Conservation (phyloP, 495 filamentous ascomycete genomes). For the Podospora didyma region DNA sequence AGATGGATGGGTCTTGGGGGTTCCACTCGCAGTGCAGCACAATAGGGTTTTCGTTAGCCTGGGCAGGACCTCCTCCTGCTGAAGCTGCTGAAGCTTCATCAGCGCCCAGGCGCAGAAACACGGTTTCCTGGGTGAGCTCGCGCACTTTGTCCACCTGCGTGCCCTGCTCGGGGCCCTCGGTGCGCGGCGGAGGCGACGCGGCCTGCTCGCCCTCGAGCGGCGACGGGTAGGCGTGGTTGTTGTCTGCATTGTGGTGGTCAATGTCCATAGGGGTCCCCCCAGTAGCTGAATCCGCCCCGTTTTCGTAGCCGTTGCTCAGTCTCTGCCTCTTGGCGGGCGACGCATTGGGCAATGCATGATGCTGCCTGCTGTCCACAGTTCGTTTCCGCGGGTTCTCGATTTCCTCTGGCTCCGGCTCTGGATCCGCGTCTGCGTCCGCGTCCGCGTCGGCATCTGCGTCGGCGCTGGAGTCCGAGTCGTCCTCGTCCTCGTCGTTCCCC, state of each 20-base stretch:
- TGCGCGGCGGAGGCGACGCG: constrained; percentile 52
- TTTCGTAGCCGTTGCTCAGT: constrained; percentile 59
- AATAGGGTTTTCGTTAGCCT: constrained; percentile 45
- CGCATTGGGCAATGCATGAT: constrained; percentile 44
- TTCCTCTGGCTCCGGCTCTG: constrained; percentile 31
- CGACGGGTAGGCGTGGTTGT: constrained; percentile 54
- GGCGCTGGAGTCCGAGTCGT: constrained; percentile 11
- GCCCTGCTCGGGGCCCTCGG: constrained; percentile 63
- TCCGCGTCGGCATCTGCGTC: constrained; percentile 27
- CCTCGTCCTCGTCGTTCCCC: constrained; percentile 27
- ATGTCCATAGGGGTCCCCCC: constrained; percentile 61
- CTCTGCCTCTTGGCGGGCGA: constrained; percentile 50
- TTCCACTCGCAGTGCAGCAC: constrained; percentile 74
- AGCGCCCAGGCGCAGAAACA: constrained; percentile 56
- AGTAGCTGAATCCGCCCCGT: constrained; percentile 56
- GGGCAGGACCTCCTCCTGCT: too few relatives aligned
- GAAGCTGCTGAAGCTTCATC: constrained; percentile 45
- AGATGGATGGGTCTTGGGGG: constrained; percentile 65
- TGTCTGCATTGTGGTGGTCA: constrained; percentile 44
- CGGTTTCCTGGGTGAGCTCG: constrained; percentile 61
- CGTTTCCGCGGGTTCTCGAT: constrained; percentile 49
- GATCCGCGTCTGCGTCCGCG: constrained; percentile 17
- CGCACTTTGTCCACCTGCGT: constrained; percentile 67
- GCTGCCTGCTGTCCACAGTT: constrained; percentile 37
- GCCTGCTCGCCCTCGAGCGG: constrained; percentile 52